These are phyloP conservation scores for Davidsoniella neocaledoniae DNA, from an alignment of 2,329 filamentous ascomycete species.

Conservation along the genomic window DNA sequence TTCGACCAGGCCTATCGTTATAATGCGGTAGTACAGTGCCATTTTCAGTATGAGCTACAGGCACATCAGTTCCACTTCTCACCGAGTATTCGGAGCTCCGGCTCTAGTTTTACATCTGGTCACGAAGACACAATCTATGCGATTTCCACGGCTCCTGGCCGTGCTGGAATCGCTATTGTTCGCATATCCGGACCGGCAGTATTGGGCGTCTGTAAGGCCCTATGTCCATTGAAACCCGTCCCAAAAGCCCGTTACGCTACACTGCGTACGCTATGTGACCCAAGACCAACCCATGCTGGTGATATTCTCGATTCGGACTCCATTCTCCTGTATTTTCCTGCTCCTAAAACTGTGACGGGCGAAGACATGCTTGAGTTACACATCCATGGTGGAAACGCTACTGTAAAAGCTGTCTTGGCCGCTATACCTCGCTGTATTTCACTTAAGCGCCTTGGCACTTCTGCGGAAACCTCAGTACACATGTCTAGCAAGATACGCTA, in stretches of 20 bases:
- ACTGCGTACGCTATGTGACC: slow-evolving; percentile 56
- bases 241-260: slow-evolving; percentile 43
- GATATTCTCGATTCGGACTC: slow-evolving; percentile 64
- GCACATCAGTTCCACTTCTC: no score
- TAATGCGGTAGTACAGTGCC: no score
- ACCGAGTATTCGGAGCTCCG: no score
- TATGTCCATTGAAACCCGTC: slow-evolving; percentile 31
- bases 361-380: slow-evolving; percentile 88
- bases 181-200: slow-evolving; percentile 69
- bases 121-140: slow-evolving; percentile 67
- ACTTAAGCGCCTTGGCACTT: not conserved
- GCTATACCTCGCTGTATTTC: slow-evolving; percentile 46
- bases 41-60: no score
- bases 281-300: slow-evolving; percentile 16
- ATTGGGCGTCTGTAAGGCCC: slow-evolving; percentile 30
- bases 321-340: slow-evolving; percentile 67
- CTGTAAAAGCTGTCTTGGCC: slow-evolving; percentile 67
- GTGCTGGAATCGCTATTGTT: slow-evolving; percentile 79
- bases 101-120: not conserved
- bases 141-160: slow-evolving; percentile 69
- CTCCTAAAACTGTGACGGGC: slow-evolving; percentile 70
- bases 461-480: slow-evolving; percentile 4
- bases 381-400: slow-evolving; percentile 80
- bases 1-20: no score
- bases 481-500: slow-evolving; percentile 44